phyloP scores from a whole-genome alignment of 495 filamentous ascomycete genomes.

The Trichoderma parareesei region DNA sequence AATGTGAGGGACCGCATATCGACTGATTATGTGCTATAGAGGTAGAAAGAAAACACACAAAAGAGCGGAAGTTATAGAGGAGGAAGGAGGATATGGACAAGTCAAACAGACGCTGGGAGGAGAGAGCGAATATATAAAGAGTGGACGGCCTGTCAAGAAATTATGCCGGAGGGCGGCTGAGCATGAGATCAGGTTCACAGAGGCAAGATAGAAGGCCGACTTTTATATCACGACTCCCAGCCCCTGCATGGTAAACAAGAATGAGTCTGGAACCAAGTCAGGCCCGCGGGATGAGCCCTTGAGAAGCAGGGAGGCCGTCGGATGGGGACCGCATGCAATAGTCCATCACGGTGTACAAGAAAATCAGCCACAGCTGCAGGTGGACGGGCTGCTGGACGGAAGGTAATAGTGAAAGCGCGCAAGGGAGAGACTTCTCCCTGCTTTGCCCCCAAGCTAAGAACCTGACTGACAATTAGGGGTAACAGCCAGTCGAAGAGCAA shows the following conservation, averaged over 20 bases:
- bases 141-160: constrained; percentile 2
- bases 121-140: not conserved
- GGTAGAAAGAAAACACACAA: not conserved
- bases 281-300: not conserved
- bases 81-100: not conserved
- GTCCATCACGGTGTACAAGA: not conserved
- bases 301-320: not conserved
- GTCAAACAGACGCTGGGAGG: not conserved
- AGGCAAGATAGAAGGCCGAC: not conserved
- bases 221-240: not conserved
- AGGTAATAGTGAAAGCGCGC: not conserved
- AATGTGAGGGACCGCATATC: not conserved
- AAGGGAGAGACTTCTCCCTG: constrained; percentile 3
- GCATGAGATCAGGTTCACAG: not conserved
- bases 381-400: not conserved
- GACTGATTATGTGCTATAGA: not conserved
- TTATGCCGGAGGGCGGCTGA: not conserved
- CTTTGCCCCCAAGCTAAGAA: not conserved
- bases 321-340: not conserved
- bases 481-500: not conserved
- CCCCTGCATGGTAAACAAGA: not conserved
- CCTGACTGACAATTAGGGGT: not conserved
- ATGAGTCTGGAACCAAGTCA: not conserved
- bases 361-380: not conserved
- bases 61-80: not conserved